phyloP scores from a whole-genome alignment of 2,329 filamentous ascomycete species.

The Fusarium oligoseptatum region DNA sequence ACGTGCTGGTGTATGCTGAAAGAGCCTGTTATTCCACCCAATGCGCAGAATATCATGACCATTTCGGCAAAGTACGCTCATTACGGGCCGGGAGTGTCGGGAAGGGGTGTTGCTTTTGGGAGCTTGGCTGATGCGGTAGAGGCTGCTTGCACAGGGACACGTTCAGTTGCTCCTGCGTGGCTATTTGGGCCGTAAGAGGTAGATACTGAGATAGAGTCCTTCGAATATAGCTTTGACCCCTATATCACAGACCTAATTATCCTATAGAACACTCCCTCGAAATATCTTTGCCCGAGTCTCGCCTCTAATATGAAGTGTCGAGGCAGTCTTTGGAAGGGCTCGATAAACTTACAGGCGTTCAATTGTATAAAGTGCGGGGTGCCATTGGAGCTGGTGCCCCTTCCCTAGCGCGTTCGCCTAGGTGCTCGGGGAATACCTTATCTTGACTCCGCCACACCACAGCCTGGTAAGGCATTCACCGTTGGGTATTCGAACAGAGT shows the following conservation, averaged over 20 bases:
- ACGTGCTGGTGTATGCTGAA: background rate
- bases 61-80: background rate
- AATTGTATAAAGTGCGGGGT: too few species aligned
- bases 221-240: background rate
- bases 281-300: slow-evolving; percentile 11
- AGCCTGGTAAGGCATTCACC: too few species aligned
- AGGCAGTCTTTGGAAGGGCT: slow-evolving; percentile 6
- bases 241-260: slow-evolving; percentile 14
- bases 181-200: background rate
- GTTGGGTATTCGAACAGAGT: too few species aligned
- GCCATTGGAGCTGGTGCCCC: too few species aligned
- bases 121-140: background rate
- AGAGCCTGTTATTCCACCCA: background rate
- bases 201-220: background rate
- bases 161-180: background rate
- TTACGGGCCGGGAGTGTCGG: background rate
- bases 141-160: background rate
- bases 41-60: background rate
- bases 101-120: background rate
- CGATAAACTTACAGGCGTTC: too few species aligned
- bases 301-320: background rate
- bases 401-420: too few species aligned
- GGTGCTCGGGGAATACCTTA: too few species aligned
- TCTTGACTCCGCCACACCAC: too few species aligned
- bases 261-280: slow-evolving; percentile 16